These are phyloP conservation scores for Citrus medica DNA, from an alignment of 345 rosid species.

Conservation along the genomic window DNA sequence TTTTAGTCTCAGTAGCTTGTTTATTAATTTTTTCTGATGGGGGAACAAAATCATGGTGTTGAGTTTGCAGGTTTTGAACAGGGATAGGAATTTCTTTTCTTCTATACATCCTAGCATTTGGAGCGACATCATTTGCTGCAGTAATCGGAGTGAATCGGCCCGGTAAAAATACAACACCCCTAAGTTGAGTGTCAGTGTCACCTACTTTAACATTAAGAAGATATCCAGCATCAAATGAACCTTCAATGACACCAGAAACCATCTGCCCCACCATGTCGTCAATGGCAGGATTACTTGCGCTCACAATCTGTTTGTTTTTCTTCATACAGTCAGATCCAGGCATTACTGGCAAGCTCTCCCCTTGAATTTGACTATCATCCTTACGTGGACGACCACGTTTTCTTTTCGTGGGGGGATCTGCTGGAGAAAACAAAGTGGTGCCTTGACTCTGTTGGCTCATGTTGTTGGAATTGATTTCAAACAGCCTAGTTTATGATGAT, in stretches of 20 bases:
- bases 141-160: constrained; percentile 45
- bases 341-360: constrained; percentile 18
- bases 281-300: constrained; percentile 15
- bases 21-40: constrained; percentile 22
- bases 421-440: constrained; percentile 27
- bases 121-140: constrained; percentile 65
- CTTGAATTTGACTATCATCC: constrained; percentile 30
- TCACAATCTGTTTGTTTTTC: constrained; percentile 24
- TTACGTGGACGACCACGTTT: constrained; percentile 66
- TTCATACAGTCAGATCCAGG: constrained; percentile 24
- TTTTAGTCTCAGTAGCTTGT: constrained; percentile 29
- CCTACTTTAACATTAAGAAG: constrained; percentile 55
- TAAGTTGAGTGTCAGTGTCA: constrained; percentile 42
- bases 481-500: background rate
- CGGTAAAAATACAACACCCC: constrained; percentile 55
- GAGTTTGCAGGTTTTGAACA: constrained; percentile 18
- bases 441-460: constrained; percentile 40
- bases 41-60: constrained; percentile 12
- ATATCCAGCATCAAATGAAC: constrained; percentile 65
- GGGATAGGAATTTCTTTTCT: constrained; percentile 45
- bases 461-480: constrained; percentile 6
- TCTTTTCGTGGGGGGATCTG: constrained; percentile 38
- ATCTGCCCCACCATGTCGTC: constrained; percentile 46
- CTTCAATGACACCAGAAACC: constrained; percentile 62
- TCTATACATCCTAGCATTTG: constrained; percentile 46